These are phyloP conservation scores for Bothriochloa decipiens DNA, from an alignment of 176 grass and related monocot genomes.

Conservation along the genomic window DNA sequence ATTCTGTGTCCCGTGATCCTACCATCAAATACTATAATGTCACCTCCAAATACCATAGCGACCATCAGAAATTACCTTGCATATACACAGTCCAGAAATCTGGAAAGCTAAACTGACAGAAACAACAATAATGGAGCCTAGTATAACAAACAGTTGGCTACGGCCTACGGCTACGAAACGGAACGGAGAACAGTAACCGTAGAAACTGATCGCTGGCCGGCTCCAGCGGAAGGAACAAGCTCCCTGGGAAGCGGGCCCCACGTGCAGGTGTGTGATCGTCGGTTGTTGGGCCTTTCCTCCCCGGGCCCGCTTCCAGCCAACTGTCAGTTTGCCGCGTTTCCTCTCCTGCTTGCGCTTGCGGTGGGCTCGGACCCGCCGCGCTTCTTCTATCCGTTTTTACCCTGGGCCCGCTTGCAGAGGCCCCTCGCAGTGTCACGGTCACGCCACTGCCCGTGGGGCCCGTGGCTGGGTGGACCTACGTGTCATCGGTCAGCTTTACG, in stretches of 20 bases:
- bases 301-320: conserved; percentile 22
- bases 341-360: background rate
- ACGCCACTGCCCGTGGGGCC: background rate
- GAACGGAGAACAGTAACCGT: background rate
- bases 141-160: background rate
- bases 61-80: background rate
- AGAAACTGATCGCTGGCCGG: background rate
- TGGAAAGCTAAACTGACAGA: background rate
- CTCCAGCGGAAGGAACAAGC: background rate
- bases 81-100: background rate
- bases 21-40: background rate
- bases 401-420: background rate
- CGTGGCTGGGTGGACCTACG: rapidly evolving
- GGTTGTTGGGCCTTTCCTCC: background rate
- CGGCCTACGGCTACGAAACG: too few relatives aligned
- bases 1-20: too few relatives aligned
- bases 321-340: conserved; percentile 38
- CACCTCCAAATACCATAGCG: background rate
- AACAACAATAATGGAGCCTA: background rate
- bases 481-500: background rate
- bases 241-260: conserved; percentile 4
- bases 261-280: background rate
- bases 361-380: background rate
- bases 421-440: background rate
- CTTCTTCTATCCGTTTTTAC: background rate